Evolutionary conservation across 2,329 filamentous ascomycete species (phyloP).

Genomic region (Phaeosphaeriaceae sp.): DNA sequence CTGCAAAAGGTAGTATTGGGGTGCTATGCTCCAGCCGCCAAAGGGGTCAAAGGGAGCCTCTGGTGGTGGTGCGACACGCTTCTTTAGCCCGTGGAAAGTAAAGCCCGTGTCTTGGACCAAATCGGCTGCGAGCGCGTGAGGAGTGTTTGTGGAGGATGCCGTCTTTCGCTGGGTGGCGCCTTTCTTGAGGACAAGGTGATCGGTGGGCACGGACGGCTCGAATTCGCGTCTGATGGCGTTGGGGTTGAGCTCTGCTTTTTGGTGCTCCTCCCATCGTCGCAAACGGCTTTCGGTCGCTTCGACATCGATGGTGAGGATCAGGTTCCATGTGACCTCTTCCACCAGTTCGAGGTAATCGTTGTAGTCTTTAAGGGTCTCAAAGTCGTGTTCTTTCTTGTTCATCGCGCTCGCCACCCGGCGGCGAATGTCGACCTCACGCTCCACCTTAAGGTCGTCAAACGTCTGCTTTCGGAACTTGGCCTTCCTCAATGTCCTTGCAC

Average conservation of each 20-base stretch:
- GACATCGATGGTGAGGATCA: constrained; percentile 74
- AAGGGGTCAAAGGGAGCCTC: constrained; percentile 89
- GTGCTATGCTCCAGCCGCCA: constrained; percentile 71
- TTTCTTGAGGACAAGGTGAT: constrained; percentile 63
- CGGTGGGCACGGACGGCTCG: constrained; percentile 24
- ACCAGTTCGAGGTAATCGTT: constrained; percentile 96
- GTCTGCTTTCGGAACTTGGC: constrained; percentile 85
- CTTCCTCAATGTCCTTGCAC: constrained; percentile 84
- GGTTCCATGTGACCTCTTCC: constrained; percentile 87
- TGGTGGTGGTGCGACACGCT: constrained; percentile 63
- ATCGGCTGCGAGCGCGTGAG: constrained; percentile 22
- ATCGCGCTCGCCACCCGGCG: constrained; percentile 76
- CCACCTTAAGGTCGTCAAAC: constrained; percentile 85
- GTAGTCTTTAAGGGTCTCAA: constrained; percentile 80
- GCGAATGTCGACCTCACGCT: constrained; percentile 92
- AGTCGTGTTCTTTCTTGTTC: constrained; percentile 89
- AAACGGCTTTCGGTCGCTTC: constrained; percentile 67
- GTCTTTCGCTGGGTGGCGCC: constrained; percentile 67
- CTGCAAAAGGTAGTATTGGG: constrained; percentile 72
- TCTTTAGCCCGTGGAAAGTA: constrained; percentile 81
- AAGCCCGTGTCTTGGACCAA: constrained; percentile 47
- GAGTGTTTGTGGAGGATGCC: constrained; percentile 14
- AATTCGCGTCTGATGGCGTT: constrained; percentile 49
- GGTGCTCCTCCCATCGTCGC: constrained; percentile 74
- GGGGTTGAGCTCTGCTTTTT: constrained; percentile 61